A percentile compares a stretch with the other conserved stretches of the same genome.
phyloP scores from a whole-genome alignment of 139 green algal species.

The Chlamydomonas eustigma region DNA sequence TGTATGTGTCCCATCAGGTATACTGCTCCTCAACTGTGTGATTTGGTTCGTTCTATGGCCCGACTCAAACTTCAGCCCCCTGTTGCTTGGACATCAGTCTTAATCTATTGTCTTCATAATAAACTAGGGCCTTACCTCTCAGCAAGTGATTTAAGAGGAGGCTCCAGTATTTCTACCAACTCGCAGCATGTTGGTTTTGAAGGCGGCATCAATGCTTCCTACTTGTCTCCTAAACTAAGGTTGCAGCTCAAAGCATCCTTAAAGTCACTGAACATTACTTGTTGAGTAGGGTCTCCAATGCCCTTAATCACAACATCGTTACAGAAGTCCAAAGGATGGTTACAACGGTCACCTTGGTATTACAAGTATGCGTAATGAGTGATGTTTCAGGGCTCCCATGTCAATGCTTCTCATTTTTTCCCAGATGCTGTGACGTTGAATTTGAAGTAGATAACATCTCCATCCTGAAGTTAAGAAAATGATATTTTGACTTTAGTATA shows the following conservation, averaged over 20 bases:
- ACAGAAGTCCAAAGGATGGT: background rate
- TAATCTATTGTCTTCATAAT: background rate
- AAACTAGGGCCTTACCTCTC: background rate
- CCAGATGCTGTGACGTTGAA: conserved; percentile 44
- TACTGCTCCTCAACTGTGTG: background rate
- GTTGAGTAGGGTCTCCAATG: no score
- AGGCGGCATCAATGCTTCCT: background rate
- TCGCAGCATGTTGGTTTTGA: background rate
- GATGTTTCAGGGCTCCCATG: background rate
- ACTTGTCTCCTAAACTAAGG: background rate
- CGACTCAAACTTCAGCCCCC: background rate
- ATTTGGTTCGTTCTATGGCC: background rate
- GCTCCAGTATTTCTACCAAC: background rate
- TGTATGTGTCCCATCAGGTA: background rate
- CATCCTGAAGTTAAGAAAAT: background rate
- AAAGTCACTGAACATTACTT: background rate
- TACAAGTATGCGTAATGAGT: background rate
- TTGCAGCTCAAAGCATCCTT: background rate
- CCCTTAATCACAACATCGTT: background rate
- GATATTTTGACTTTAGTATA: background rate
- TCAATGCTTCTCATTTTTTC: conserved; percentile 9
- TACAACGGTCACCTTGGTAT: background rate
- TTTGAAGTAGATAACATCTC: conserved; percentile 91
- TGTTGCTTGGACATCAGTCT: background rate
- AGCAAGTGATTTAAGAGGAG: background rate